A percentile compares a stretch with the other conserved stretches of the same genome.
phyloP scores from a whole-genome alignment of 345 rosid species.

The Trapa bicornis region DNA sequence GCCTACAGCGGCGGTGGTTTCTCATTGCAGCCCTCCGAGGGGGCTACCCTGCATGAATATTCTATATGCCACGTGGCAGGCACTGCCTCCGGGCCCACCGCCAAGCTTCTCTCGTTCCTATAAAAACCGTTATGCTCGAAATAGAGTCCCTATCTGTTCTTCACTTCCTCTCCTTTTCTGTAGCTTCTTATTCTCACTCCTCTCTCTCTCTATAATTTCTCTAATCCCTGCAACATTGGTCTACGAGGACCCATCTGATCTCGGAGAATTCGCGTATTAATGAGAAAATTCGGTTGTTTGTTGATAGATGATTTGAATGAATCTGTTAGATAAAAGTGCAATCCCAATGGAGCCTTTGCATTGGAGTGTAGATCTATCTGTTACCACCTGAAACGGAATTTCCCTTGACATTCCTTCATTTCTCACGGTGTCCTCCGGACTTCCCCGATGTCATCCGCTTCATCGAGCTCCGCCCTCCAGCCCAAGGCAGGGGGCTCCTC shows the following conservation, averaged over 20 bases:
- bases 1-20: too few species aligned
- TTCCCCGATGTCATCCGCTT: conserved; percentile 10
- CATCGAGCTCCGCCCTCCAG: conserved; percentile 9
- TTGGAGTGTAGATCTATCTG: too few species aligned
- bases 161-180: background rate
- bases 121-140: too few species aligned
- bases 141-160: background rate
- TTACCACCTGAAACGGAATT: background rate
- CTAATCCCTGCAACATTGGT: background rate
- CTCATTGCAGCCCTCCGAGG: too few species aligned
- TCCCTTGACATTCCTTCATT: too few species aligned
- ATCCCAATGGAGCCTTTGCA: too few species aligned
- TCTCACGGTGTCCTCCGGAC: too few species aligned
- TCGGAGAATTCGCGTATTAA: conserved; percentile 4
- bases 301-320: background rate
- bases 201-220: conserved; percentile 2
- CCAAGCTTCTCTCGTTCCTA: too few species aligned
- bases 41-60: background rate
- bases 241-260: background rate
- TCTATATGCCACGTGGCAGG: conserved; percentile 25
- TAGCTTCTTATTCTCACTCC: background rate
- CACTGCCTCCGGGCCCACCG: background rate
- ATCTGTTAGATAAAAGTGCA: background rate
- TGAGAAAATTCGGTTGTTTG: background rate
- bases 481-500: conserved; percentile 1